Base-by-base conservation (phyloP, 2,329 filamentous ascomycete species). In the Fusarium tanahbumbuense region DNA sequence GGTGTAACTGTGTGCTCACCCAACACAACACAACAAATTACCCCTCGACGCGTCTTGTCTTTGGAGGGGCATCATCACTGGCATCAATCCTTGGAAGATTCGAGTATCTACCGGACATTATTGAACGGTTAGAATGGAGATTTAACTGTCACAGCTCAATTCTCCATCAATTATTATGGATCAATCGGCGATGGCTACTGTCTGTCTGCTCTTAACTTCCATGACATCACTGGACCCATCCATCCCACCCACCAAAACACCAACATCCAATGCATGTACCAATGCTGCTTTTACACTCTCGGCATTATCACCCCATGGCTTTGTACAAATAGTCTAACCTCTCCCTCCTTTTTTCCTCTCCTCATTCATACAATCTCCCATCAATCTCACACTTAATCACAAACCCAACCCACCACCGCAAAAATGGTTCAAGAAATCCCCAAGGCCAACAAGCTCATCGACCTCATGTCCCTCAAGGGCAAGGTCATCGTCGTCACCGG, bases 401-500 rank as follows among this genome's bases (percentile, higher is more conserved):
- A 27, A 27, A 27, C 25, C 25, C 30, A 13, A 13, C n/a, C 16
- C 15, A 47, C 42, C 18, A 56, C 53, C 22, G 52, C 44, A 59
- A 44, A 34, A 54, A 88, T 89, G 87, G 86, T 86, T 83, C 82
- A 86, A 75, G 72, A 80, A 76, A 80, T 90, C 67, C 88, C 90
- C 75, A 79, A 87, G 76, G 81, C 88, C 68, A 82, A 83, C 70
- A 83, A 82, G 73, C 86, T 93, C 73, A 79, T 84, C 70, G 91
- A 90, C 76, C 87, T 93, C 73, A 90, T 93, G 81, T 91, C 88
- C 74, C 84, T 93, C 66, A 91, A 91, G 81, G 90, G 90, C 73
- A 91, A 91, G 80, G 91, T 91, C 53, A 88, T 91, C 71, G 87
- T 93, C 73, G 83, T 93, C 66, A 90, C 90, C 7, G 91, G 91